Evolutionary conservation across 2,329 filamentous ascomycete genomes (phyloP), one percentile per base, ranked within the genome.

Genomic region (Alternaria panax): DNA sequence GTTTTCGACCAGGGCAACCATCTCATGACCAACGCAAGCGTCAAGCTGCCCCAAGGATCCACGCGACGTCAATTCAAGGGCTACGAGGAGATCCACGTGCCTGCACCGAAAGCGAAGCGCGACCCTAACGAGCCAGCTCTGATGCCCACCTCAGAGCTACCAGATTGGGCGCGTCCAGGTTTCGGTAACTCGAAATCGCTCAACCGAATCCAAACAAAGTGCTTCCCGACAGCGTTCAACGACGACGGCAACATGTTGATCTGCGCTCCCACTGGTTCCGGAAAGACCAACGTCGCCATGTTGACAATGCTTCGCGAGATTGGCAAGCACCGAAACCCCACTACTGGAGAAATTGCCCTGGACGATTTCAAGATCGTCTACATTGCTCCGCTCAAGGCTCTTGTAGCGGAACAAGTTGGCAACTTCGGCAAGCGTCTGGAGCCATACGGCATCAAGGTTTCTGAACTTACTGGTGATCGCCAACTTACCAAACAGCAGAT

Each of bases 401-500:
- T 99, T 65, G 95, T 99, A 4, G 93, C 97, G 77, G 95, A 99
- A 77, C 95, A 99, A 80, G 95, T 99, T 53, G 95, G 95, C 54
- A 99, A 98, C 78, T 96, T 99, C 78, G 93, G 95, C 67, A 92
- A 92, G 75, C 88, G 96, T 58, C 84, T 99, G 9, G 92, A 94
- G 75, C 88, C 92, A 0, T 98, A 94, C 66, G 95, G 95, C 38
- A 93, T 99, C 75, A 90, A 87, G 59, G 95, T 99, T 11, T 88
- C 93, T n/a, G 95, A 99, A 79, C 83, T 99, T 73, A 99, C 95
- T 62, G 95, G 95, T 82, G 95, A 99, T 81, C 92, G 95, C 53
- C 95, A 98, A 80, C 90, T 99, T 75, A 99, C 94, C 20, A 99
- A 99, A 80, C 93, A 97, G 78, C 95, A 99, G 83, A 98, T 99